Evolutionary conservation across 2,329 filamentous ascomycete genomes (phyloP).

Genomic region (Sporothrix variecibatus): DNA sequence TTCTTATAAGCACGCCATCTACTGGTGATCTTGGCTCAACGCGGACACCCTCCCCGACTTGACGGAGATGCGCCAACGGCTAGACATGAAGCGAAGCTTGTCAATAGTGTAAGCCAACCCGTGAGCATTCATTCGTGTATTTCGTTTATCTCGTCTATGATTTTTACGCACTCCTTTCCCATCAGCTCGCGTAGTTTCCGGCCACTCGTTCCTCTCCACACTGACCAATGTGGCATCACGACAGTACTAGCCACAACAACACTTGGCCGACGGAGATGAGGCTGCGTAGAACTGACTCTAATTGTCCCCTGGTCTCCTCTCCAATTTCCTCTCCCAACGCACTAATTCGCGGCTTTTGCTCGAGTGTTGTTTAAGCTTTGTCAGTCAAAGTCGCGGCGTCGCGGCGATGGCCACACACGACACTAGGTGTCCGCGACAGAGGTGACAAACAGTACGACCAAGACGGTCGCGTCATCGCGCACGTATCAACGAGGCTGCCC

Average conservation of each 20-base stretch:
- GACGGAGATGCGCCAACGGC: neutral
- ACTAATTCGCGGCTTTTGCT: neutral
- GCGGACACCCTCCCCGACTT: neutral
- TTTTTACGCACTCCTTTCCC: too few species aligned
- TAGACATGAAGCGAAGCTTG: neutral
- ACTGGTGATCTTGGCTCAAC: neutral
- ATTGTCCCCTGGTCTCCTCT: neutral
- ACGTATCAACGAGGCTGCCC: neutral
- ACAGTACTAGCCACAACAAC: neutral
- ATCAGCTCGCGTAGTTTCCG: neutral
- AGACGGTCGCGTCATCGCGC: neutral
- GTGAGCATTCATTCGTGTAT: neutral
- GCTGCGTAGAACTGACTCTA: too few species aligned
- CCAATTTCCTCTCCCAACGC: too few species aligned
- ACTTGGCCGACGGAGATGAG: neutral
- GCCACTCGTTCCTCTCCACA: neutral
- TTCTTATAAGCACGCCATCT: slow-evolving; percentile 19
- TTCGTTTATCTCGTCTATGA: neutral
- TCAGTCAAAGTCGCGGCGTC: neutral
- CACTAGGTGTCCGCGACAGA: too few species aligned
- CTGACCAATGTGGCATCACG: neutral
- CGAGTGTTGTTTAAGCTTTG: neutral
- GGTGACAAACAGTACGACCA: neutral
- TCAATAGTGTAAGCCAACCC: neutral
- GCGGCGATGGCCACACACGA: neutral